Evolutionary conservation across 768 basidiomycete genomes (phyloP), one percentile per base, ranked within the genome.

Genomic region (Amanita pallidorosea): DNA sequence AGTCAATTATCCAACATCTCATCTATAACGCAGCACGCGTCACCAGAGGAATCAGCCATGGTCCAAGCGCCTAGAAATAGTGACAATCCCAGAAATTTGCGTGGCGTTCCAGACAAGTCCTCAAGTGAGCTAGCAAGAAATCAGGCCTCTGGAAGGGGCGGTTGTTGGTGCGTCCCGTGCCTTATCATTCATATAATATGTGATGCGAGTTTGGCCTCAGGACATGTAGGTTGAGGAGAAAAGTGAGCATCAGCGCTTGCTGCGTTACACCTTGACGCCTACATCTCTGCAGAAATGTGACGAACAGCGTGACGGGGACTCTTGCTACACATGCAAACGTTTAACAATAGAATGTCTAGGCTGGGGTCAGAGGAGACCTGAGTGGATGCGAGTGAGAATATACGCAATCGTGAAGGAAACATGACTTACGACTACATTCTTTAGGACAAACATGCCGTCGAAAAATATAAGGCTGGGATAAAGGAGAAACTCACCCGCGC

Each of bases 351-450:
- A 84, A 47, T 91, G 88, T 65, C 71, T 91, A 4, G 88, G 88
- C 11, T 91, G 88, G 88, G 88, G 88, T 3, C 70, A 81, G 7
- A 84, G 77, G 60, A 77, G 88, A 47, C 88, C 88, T n/a, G 88
- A 89, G 51, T 90, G 88, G 87, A 88, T 90, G 86, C 70, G 86
- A 57, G 87, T 90, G 56, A 61, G 68, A 61, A 20, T 22, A 31
- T 18, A 36, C 23, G 25, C 22, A 15, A n/a, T 45, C 45, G 49
- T 36, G 54, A 22, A 40, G 17, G 23, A n/a, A 31, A 29, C 9
- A 31, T n/a, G 18, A 36, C 13, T 51, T 22, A 33, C 45, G 46
- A 49, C 48, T 51, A 52, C 35, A 37, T 22, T 51, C 43, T 54
- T 23, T 63, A 90, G 88, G 88, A 90, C 64, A 90, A 90, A 66